Evolutionary conservation across 23 red algal species (phyloP), one percentile per base, ranked within the genome.

Genomic region (Gracilaria caudata): DNA sequence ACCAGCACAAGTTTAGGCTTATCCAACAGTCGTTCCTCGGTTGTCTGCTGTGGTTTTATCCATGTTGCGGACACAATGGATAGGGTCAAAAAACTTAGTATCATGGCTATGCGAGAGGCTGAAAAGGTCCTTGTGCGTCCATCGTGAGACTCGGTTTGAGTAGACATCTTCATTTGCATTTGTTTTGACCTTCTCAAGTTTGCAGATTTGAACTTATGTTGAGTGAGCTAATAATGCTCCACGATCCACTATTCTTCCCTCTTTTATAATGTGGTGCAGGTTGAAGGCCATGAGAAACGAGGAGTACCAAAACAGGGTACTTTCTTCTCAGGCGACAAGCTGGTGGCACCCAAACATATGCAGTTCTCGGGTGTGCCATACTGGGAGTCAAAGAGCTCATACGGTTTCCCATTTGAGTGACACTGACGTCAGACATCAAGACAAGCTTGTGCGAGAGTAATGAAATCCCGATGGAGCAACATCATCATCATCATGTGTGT

Each of bases 61-160:
- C 70, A 75, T 33, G 70, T 75, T 46, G 70, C 70, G 19, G 70
- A 75, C 37, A 75, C 70, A 47, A 75, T 47, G 26, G 70, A 75
- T 4, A 75, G 6, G 12, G 70, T 75, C 19, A 75, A 25, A n/a
- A 75, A 75, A 40, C 33, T 26, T 4, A 75, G 24, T 0, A 47
- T 12, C 19, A 75, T 12, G 25, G 19, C 21, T 3, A 46, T 24
- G 38, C 70, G 70, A 47, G 70, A 30, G 1, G 29, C 43, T 43
- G 70, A 66, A 0, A 12, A 4, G 1, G 61, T 66, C 32, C 16
- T 66, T 8, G 61, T 11, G 7, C 7, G 4, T 3, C 58, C 58
- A 7, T 64, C 26, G 25, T 32, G 7, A 19, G 4, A 19, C 1
- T 66, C 14, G 14, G 9, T 35, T 35, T 19, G 28, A 66, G 61